Evolutionary conservation across 495 filamentous ascomycete species (phyloP).

Genomic region (Daldinia bambusicola): DNA sequence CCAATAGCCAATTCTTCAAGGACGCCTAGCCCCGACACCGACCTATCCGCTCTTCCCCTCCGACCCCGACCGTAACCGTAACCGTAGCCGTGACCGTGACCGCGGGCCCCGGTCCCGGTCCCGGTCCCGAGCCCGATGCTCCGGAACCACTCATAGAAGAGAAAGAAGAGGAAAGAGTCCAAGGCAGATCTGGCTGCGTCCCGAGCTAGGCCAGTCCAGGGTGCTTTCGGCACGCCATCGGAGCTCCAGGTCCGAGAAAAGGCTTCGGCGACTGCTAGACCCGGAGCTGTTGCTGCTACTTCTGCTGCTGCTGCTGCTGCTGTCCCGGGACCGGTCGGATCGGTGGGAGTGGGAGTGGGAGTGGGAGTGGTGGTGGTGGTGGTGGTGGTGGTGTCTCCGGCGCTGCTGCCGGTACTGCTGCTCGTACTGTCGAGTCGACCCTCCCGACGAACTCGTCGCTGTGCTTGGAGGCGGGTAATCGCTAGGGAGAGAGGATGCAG

Average conservation of each 20-base stretch:
- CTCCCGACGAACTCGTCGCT: slow-evolving; percentile 67
- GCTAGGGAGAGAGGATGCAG: slow-evolving; percentile 89
- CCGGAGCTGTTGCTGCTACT: slow-evolving; percentile 26
- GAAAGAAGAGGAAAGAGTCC: slow-evolving; percentile 86
- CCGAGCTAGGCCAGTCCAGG: slow-evolving; percentile 78
- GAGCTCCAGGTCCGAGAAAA: slow-evolving; percentile 74
- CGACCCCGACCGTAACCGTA: slow-evolving; percentile 10
- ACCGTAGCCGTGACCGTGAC: no score
- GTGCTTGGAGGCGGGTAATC: slow-evolving; percentile 85
- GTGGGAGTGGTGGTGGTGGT: no score
- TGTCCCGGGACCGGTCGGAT: slow-evolving; percentile 30
- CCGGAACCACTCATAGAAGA: slow-evolving; percentile 73
- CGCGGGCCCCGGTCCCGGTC: no score
- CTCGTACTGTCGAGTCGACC: slow-evolving; percentile 37
- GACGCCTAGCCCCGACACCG: slow-evolving; percentile 65
- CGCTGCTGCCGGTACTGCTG: slow-evolving; percentile 2
- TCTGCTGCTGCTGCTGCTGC: slow-evolving; percentile 26
- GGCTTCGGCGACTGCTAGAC: slow-evolving; percentile 67
- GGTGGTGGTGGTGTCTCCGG: slow-evolving; percentile 30
- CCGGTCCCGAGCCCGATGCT: slow-evolving; percentile 64
- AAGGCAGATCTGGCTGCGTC: slow-evolving; percentile 78
- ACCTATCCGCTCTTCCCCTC: slow-evolving; percentile 39
- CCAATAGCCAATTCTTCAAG: slow-evolving; percentile 82
- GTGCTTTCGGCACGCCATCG: slow-evolving; percentile 73
- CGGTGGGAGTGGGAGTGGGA: slow-evolving; percentile 36